phyloP scores from a whole-genome alignment of 805 yeast species.

The Huiozyma sinensis region DNA sequence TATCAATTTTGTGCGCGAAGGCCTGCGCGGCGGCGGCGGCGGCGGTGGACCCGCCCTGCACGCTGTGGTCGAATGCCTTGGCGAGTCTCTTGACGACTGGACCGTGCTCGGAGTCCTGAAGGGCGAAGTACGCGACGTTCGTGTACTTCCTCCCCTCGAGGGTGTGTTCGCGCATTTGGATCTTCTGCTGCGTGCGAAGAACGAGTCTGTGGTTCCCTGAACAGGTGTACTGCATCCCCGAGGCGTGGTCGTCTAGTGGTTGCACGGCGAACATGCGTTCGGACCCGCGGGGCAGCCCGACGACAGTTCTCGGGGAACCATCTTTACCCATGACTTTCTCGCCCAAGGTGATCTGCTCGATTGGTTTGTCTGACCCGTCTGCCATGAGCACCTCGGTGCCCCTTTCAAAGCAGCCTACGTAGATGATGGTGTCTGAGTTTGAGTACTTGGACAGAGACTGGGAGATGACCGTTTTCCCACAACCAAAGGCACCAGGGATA shows the following conservation, averaged over 20 bases:
- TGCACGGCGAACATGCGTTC: conserved; percentile 33
- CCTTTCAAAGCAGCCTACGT: conserved; percentile 54
- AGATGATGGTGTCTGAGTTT: conserved; percentile 91
- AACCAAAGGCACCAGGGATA: conserved; percentile 99
- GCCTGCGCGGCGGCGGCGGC: conserved; percentile 20
- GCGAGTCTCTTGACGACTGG: conserved; percentile 3
- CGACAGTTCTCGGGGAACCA: conserved; percentile 33
- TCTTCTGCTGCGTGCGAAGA: conserved; percentile 23
- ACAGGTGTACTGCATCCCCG: conserved; percentile 16
- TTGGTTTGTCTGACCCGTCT: conserved; percentile 29
- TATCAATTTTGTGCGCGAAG: conserved; percentile 13
- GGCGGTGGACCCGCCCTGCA: conserved; percentile 17
- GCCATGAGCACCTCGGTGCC: conserved; percentile 31
- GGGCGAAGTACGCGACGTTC: conserved; percentile 19
- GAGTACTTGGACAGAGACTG: conserved; percentile 96
- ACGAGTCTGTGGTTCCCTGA: conserved; percentile 32
- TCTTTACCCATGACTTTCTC: conserved; percentile 37
- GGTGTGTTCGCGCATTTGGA: conserved; percentile 4
- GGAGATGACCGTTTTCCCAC: conserved; percentile 97
- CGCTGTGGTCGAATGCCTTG: conserved; percentile 3
- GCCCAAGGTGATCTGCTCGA: conserved; percentile 32
- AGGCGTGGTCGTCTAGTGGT: conserved; percentile 1
- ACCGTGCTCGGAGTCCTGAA: conserved; percentile 6
- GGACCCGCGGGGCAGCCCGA: conserved; percentile 34
- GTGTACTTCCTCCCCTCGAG: conserved; percentile 7